These are phyloP conservation scores for Aspergillus felis DNA, from an alignment of 2,329 filamentous ascomycete species.

Conservation along the genomic window DNA sequence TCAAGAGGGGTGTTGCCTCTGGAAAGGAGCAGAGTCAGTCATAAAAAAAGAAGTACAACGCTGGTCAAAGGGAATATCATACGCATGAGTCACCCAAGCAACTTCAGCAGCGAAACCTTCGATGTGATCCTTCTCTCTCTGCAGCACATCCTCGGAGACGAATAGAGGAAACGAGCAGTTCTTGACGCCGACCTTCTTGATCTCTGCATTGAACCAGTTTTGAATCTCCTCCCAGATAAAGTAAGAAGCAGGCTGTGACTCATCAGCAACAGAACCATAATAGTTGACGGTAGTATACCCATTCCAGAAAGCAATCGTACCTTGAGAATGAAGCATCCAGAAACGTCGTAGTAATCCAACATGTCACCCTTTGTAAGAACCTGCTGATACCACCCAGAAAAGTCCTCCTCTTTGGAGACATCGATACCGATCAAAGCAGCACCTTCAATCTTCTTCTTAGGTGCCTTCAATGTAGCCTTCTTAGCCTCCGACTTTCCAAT, in stretches of 20 bases:
- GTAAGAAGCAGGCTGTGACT: constrained; percentile 56
- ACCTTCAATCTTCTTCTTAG: constrained; percentile 55
- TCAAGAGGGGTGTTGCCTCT: constrained; percentile 92
- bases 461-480: constrained; percentile 38
- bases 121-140: constrained; percentile 88
- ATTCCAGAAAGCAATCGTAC: constrained; percentile 22
- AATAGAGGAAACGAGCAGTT: constrained; percentile 98
- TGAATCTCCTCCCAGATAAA: constrained; percentile 67
- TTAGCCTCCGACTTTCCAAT: constrained; percentile 45
- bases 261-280: constrained; percentile 1
- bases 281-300: not conserved
- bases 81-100: constrained; percentile 51
- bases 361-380: constrained; percentile 95
- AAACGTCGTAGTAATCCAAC: constrained; percentile 97
- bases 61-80: constrained; percentile 17
- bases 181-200: constrained; percentile 87
- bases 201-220: constrained; percentile 57
- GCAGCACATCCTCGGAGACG: constrained; percentile 82
- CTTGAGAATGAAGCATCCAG: constrained; percentile 95
- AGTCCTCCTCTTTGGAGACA: constrained; percentile 77
- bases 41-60: not conserved
- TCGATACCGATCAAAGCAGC: constrained; percentile 80
- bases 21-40: constrained; percentile 25
- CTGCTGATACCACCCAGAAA: constrained; percentile 95
- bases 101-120: constrained; percentile 88